A percentile compares a stretch with the other conserved stretches of the same genome.
Conservation (phyloP, 495 filamentous ascomycete genomes). For the Cenococcum geophilum region DNA sequence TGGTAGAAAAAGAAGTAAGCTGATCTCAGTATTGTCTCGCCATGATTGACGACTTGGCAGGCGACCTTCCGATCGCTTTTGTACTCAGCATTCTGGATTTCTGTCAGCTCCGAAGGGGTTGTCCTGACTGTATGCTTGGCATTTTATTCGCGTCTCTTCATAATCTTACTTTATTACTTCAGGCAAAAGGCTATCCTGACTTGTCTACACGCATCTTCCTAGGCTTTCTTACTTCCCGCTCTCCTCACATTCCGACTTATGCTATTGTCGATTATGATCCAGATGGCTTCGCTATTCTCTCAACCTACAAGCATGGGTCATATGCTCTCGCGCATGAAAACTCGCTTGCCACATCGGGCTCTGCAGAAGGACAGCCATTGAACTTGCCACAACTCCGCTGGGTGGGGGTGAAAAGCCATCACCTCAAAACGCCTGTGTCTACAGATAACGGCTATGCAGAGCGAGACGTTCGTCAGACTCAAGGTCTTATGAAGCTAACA, state of each 20-base stretch:
- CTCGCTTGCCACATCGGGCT: conserved; percentile 19
- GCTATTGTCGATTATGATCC: conserved; percentile 81
- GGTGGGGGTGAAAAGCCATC: conserved; percentile 64
- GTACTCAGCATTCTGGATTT: conserved; percentile 48
- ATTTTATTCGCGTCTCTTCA: neutral
- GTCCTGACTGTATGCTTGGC: conserved; percentile 56
- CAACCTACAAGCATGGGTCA: conserved; percentile 84
- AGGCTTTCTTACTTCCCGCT: conserved; percentile 39
- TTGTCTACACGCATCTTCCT: conserved; percentile 71
- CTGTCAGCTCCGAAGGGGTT: conserved; percentile 49
- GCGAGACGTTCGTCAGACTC: conserved; percentile 22
- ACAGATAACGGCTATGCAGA: conserved; percentile 5
- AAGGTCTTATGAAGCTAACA: conserved; percentile 52
- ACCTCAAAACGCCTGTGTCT: conserved; percentile 42
- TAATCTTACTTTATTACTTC: conserved; percentile 1
- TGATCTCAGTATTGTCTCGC: neutral
- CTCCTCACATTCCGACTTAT: conserved; percentile 47
- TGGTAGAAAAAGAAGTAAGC: conserved; percentile 89
- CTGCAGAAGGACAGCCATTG: conserved; percentile 33
- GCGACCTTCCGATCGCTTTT: conserved; percentile 73
- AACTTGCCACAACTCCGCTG: conserved; percentile 57
- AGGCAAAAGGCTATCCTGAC: conserved; percentile 94
- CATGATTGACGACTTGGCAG: conserved; percentile 41
- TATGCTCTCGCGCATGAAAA: conserved; percentile 65
- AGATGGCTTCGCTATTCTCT: conserved; percentile 77